Percentiles rank a stretch among this genome's conserved stretches.
Evolutionary conservation across 306 rosid genomes (phyloP).

Genomic region (Acmispon strigosus): DNA sequence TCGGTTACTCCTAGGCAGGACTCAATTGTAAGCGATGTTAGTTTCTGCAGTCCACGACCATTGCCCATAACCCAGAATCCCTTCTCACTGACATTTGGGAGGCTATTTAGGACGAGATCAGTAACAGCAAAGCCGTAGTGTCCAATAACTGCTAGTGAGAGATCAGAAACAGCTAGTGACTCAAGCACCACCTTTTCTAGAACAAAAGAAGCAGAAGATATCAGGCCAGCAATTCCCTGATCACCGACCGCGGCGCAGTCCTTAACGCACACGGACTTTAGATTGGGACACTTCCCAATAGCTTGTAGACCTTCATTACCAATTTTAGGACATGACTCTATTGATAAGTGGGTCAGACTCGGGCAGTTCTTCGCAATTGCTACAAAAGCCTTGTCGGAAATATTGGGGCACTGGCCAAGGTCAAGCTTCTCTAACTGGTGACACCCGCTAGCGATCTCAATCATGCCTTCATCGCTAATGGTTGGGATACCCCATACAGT

Average conservation of each 20-base stretch:
- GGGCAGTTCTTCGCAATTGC: constrained; percentile 69
- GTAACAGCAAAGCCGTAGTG: constrained; percentile 70
- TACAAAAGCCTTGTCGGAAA: constrained; percentile 67
- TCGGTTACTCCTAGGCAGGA: constrained; percentile 75
- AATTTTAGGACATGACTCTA: constrained; percentile 71
- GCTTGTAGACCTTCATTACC: constrained; percentile 77
- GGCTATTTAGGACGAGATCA: constrained; percentile 55
- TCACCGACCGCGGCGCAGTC: constrained; percentile 66
- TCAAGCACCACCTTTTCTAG: constrained; percentile 71
- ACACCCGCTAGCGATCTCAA: constrained; percentile 70
- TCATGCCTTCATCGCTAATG: constrained; percentile 68
- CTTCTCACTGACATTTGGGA: constrained; percentile 61
- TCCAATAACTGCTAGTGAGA: constrained; percentile 89
- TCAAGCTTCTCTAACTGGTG: constrained; percentile 70
- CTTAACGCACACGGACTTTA: constrained; percentile 57
- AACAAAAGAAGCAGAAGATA: constrained; percentile 49
- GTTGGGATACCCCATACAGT: constrained; percentile 61
- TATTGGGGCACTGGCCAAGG: constrained; percentile 52
- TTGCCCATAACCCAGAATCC: constrained; percentile 96
- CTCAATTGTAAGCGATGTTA: constrained; percentile 57
- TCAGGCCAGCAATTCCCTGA: constrained; percentile 63
- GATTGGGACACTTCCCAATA: constrained; percentile 66
- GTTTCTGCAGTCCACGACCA: constrained; percentile 78
- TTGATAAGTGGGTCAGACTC: constrained; percentile 52
- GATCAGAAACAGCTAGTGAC: constrained; percentile 63